phyloP scores from a whole-genome alignment of 2,329 filamentous ascomycete species.

The Corinectria fuckeliana region DNA sequence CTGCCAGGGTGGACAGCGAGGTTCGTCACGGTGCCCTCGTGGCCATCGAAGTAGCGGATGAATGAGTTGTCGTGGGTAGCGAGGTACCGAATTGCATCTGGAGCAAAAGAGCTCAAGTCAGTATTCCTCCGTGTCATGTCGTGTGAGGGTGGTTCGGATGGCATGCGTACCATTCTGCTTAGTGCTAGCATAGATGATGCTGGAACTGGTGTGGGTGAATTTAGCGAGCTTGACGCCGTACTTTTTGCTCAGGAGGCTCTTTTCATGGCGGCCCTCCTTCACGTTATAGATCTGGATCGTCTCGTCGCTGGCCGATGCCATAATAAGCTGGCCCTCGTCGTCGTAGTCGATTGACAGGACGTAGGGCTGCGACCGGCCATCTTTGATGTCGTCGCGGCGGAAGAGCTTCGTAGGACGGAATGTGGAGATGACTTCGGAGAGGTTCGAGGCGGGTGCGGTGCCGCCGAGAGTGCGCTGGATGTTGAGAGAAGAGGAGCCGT shows the following conservation, averaged over 20 bases:
- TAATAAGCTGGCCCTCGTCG: conserved; percentile 89
- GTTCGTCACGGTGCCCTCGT: conserved; percentile 83
- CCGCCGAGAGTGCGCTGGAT: conserved; percentile 56
- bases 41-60: conserved; percentile 94
- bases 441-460: conserved; percentile 63
- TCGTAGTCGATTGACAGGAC: conserved; percentile 78
- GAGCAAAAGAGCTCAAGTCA: conserved; percentile 2
- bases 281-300: conserved; percentile 96
- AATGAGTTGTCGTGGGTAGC: conserved; percentile 96
- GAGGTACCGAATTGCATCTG: conserved; percentile 83
- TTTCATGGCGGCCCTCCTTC: conserved; percentile 86
- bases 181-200: conserved; percentile 94
- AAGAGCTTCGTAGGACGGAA: conserved; percentile 86
- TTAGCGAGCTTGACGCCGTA: conserved; percentile 94
- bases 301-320: conserved; percentile 92
- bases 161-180: conserved; percentile 78
- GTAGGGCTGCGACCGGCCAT: conserved; percentile 47
- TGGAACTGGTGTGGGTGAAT: conserved; percentile 90
- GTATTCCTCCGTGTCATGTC: background rate
- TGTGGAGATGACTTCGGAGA: conserved; percentile 77
- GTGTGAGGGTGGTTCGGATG: background rate
- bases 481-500: conserved; percentile 55
- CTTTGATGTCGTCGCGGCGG: conserved; percentile 60
- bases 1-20: conserved; percentile 83
- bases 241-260: conserved; percentile 91